Evolutionary conservation across 192 early-diverging fungal species (phyloP), one percentile per base, ranked within the genome.

Genomic region (Pilobolus umbonatus): DNA sequence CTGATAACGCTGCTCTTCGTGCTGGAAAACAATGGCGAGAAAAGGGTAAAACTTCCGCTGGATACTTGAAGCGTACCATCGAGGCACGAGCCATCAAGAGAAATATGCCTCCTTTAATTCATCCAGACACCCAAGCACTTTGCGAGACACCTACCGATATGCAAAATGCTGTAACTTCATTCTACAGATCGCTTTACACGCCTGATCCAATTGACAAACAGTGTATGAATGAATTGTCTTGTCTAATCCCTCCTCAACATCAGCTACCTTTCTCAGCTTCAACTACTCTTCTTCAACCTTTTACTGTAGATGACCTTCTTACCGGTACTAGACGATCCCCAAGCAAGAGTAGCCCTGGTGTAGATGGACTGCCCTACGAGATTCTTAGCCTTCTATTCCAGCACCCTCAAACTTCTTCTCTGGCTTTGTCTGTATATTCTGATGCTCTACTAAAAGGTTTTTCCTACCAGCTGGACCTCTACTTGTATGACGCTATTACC

Each of bases 401-500:
- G 2, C 3, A 11, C 3, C 12, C 10, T 42, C 3, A 11, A 42
- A 6, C 39, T 17, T 22, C 45, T 47, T 5, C 2, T 47, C 5
- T 26, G 45, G 2, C 22, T 11, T 5, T 42, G 5, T 30, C 21
- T 34, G 32, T 51, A 5, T 51, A 51, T 28, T 32, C 29, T 32
- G 28, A 51, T n/a, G 49, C 28, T 14, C 49, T 51, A 4, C 10
- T 32, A 4, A 2, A 14, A 3, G 49, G 49, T 4, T 7, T 51
- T 51, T 32, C 49, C 49, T 29, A 8, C 19, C 15, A 32, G 14
- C 9, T 51, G 49, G 49, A 28, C 3, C 8, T 10, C 11, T 6
- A 64, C 67, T 4, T 36, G 30, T 22, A 55, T 69, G 52, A 36
- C 53, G 12, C 25, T 64, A 19, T 44, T 64, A 3, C 42, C 28